Evolutionary conservation across 73 alveolate genomes (phyloP).

Genomic region (Stentor roeselii): DNA sequence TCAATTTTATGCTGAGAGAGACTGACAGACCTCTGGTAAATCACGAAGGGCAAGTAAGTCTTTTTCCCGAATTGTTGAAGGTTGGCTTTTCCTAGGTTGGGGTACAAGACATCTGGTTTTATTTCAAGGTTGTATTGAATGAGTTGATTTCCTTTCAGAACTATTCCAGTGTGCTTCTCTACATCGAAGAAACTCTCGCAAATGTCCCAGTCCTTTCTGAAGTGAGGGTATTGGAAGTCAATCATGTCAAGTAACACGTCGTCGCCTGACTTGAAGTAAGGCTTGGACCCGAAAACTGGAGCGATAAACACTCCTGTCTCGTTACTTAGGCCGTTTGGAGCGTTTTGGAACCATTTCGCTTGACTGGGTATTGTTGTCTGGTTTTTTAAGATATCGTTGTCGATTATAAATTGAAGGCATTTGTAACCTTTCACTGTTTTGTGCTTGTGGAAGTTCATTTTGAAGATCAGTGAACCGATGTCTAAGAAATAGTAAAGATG

Average conservation of each 20-base stretch:
- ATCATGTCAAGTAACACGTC: neutral
- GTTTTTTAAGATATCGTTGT: neutral
- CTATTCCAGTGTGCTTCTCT: neutral
- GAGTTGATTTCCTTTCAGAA: neutral
- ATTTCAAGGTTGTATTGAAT: slow-evolving; percentile 16
- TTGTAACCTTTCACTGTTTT: neutral
- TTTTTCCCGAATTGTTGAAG: neutral
- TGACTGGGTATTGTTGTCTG: neutral
- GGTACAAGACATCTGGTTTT: slow-evolving; percentile 20
- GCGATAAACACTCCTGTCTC: neutral
- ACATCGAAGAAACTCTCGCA: neutral
- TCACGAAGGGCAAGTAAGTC: neutral
- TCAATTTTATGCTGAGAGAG: neutral
- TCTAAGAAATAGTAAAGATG: neutral
- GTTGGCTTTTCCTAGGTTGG: slow-evolving; percentile 6
- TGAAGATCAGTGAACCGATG: neutral
- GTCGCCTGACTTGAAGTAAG: neutral
- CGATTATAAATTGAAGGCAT: neutral
- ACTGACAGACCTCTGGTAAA: neutral
- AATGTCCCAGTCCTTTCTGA: neutral
- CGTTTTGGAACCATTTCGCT: neutral
- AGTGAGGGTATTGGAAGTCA: neutral
- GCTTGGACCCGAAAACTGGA: slow-evolving; percentile 11
- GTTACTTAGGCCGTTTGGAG: neutral
- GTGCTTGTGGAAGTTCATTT: neutral